Evolutionary conservation across 2,329 filamentous ascomycete genomes (phyloP).

Genomic region (Aspergillus costaricaensis): DNA sequence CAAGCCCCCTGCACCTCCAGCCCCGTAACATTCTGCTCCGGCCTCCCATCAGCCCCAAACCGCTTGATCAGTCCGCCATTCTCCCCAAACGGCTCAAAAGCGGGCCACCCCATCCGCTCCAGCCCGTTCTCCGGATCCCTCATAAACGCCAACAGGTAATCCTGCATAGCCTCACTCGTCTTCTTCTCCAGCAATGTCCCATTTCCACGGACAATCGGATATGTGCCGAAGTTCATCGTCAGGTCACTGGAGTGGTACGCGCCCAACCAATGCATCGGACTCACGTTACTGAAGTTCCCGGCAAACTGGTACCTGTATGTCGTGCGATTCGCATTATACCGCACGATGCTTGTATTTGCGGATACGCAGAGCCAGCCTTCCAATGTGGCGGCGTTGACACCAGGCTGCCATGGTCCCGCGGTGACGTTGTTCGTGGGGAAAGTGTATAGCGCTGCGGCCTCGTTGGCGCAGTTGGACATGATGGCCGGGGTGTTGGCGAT

Average conservation of each 20-base stretch:
- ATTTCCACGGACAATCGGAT: background rate
- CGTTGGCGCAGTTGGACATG: conserved; percentile 2
- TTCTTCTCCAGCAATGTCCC: background rate
- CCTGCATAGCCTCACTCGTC: background rate
- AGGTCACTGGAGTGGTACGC: conserved; percentile 3
- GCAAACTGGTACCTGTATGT: background rate
- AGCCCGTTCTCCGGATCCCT: background rate
- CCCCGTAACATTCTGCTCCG: background rate
- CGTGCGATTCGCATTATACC: background rate
- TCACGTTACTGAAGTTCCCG: background rate
- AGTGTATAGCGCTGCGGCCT: background rate
- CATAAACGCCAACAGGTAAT: background rate
- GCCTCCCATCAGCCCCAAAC: background rate
- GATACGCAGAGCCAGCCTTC: background rate
- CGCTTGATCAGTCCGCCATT: background rate
- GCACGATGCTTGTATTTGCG: background rate
- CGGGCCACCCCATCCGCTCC: background rate
- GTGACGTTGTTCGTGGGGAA: background rate
- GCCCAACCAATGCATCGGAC: conserved; percentile 1
- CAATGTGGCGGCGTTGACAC: background rate
- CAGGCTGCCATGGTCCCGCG: background rate
- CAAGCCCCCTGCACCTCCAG: conserved; percentile 1
- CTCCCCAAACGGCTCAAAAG: background rate
- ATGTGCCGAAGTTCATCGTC: background rate
- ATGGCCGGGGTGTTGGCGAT: background rate